phyloP scores from a whole-genome alignment of 345 rosid genomes.

The Hypericum androsaemum region DNA sequence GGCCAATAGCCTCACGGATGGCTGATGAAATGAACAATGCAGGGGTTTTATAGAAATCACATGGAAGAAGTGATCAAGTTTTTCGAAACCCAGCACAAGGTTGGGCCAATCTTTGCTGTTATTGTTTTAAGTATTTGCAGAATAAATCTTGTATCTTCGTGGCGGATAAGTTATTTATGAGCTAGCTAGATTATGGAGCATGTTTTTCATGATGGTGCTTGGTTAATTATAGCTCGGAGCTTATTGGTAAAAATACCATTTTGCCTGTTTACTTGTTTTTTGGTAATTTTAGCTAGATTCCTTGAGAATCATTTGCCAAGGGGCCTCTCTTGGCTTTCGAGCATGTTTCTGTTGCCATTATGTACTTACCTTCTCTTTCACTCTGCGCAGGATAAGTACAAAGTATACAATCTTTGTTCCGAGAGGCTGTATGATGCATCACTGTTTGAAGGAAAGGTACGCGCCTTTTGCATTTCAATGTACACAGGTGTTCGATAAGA shows the following conservation, averaged over 20 bases:
- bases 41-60: constrained; percentile 85
- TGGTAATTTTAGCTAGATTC: too few relatives aligned
- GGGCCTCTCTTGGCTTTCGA: constrained; percentile 1
- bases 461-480: background rate
- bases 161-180: too few relatives aligned
- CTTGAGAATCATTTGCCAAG: background rate
- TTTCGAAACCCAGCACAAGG: constrained; percentile 88
- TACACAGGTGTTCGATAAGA: too few relatives aligned
- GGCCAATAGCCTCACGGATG: background rate
- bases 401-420: constrained; percentile 82
- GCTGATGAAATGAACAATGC: constrained; percentile 17
- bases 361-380: constrained; percentile 9
- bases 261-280: too few relatives aligned
- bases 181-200: too few relatives aligned
- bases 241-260: too few relatives aligned
- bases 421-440: constrained; percentile 92
- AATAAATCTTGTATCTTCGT: too few relatives aligned
- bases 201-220: too few relatives aligned
- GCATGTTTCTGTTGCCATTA: constrained; percentile 2
- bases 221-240: too few relatives aligned
- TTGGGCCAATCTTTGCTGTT: constrained; percentile 10
- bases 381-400: constrained; percentile 60
- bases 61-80: constrained; percentile 91
- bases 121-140: background rate
- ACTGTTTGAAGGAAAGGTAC: constrained; percentile 79